These are phyloP conservation scores for Tuber magnatum DNA, from an alignment of 495 filamentous ascomycete genomes.

Conservation along the genomic window DNA sequence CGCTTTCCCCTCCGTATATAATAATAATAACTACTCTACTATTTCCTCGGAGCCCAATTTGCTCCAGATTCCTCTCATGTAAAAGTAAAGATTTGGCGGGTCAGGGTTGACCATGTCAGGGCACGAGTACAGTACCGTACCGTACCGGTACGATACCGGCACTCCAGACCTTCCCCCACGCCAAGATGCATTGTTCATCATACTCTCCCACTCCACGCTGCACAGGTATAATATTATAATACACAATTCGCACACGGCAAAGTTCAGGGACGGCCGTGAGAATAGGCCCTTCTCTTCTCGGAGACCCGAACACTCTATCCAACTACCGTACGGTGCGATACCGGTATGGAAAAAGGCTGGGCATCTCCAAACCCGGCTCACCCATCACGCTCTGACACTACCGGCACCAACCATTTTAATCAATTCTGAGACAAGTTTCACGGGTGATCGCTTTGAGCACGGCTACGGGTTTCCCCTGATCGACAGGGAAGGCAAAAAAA, in stretches of 20 bases:
- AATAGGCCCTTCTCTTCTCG: neutral
- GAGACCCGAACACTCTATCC: neutral
- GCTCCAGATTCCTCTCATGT: neutral
- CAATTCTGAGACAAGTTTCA: neutral
- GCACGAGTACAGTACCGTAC: neutral
- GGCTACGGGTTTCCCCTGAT: neutral
- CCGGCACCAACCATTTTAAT: neutral
- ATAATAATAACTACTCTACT: neutral
- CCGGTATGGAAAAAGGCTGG: neutral
- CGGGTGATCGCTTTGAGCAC: neutral
- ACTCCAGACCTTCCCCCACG: too few relatives aligned
- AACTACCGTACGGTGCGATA: too few relatives aligned
- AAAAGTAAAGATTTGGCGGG: neutral
- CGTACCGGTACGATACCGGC: too few relatives aligned
- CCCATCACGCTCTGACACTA: too few relatives aligned
- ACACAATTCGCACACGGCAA: neutral
- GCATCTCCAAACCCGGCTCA: neutral
- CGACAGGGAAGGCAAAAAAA: neutral
- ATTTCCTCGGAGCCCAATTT: neutral
- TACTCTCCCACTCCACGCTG: too few relatives aligned
- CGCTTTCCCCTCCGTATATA: neutral
- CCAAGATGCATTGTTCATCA: too few relatives aligned
- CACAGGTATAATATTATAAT: too few relatives aligned
- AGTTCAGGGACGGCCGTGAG: neutral
- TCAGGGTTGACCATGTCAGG: neutral